A percentile compares a stretch with the other conserved stretches of the same genome.
Evolutionary conservation across 306 rosid species (phyloP).

Genomic region (Coriaria nepalensis): DNA sequence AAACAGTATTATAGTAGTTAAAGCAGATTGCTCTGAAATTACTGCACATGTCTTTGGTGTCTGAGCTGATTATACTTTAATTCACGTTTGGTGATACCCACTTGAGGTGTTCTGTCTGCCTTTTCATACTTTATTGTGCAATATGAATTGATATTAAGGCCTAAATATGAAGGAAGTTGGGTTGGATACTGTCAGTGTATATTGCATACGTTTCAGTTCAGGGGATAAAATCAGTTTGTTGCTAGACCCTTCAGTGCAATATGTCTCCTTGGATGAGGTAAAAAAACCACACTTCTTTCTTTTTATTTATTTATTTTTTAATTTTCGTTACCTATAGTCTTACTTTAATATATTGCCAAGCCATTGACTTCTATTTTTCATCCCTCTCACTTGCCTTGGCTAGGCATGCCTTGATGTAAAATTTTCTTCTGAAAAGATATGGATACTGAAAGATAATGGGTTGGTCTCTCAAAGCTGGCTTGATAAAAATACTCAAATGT

Average conservation of each 20-base stretch:
- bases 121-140: conserved; percentile 1
- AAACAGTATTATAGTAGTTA: no score
- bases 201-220: conserved; percentile 36
- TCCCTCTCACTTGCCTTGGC: conserved; percentile 41
- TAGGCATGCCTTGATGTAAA: conserved; percentile 69
- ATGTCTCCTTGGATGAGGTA: conserved; percentile 64
- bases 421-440: conserved; percentile 57
- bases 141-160: conserved; percentile 16
- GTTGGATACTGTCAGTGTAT: conserved; percentile 38
- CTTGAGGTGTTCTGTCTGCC: neutral
- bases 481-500: conserved; percentile 33
- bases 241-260: conserved; percentile 44
- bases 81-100: neutral
- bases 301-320: conserved; percentile 10
- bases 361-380: conserved; percentile 12
- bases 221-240: conserved; percentile 45
- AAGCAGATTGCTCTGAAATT: no score
- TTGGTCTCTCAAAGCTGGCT: conserved; percentile 38
- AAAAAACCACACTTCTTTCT: neutral
- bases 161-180: conserved; percentile 42
- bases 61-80: neutral
- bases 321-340: conserved; percentile 6
- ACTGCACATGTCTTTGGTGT: no score
- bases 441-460: conserved; percentile 71
- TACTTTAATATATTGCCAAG: conserved; percentile 4